phyloP scores from a whole-genome alignment of 202 grass and related monocot genomes.

The Dendrocalamus latiflorus region DNA sequence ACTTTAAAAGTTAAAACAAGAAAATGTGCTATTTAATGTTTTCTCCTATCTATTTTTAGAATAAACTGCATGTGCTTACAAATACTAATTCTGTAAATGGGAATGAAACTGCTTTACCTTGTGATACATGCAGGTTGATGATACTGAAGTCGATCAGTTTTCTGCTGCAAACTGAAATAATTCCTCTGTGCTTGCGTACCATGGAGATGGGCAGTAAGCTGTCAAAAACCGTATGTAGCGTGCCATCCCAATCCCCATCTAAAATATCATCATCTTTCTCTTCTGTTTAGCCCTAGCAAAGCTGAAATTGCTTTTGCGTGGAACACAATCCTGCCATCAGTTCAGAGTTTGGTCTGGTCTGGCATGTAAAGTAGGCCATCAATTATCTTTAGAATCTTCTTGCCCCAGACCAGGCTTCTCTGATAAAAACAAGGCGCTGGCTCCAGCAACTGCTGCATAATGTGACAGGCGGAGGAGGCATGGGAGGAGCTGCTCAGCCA shows the following conservation, averaged over 20 bases:
- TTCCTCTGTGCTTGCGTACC: slow-evolving; percentile 87
- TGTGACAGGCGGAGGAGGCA: slow-evolving; percentile 50
- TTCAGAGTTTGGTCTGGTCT: not conserved
- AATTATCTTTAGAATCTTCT: slow-evolving; percentile 13
- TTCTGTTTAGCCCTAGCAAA: slow-evolving; percentile 23
- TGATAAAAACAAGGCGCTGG: no score
- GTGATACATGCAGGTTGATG: no score
- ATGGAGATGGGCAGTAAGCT: slow-evolving; percentile 99
- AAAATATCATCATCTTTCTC: not conserved
- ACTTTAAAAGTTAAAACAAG: not conserved
- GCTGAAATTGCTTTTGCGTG: not conserved
- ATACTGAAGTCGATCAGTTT: slow-evolving; percentile 97
- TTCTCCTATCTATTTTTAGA: no score
- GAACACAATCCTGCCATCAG: not conserved
- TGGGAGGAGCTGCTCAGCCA: slow-evolving; percentile 60
- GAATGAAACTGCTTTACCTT: no score
- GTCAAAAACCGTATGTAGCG: slow-evolving; percentile 80
- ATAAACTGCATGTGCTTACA: no score
- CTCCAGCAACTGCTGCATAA: slow-evolving; percentile 74
- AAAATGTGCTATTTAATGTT: not conserved
- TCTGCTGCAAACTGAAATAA: slow-evolving; percentile 99
- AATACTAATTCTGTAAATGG: no score
- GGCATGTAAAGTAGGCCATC: no score
- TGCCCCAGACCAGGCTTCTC: not conserved
- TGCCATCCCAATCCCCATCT: slow-evolving; percentile 11